Conservation (phyloP, 1,139 yeast species). For the Candida pseudoviswanathii region DNA sequence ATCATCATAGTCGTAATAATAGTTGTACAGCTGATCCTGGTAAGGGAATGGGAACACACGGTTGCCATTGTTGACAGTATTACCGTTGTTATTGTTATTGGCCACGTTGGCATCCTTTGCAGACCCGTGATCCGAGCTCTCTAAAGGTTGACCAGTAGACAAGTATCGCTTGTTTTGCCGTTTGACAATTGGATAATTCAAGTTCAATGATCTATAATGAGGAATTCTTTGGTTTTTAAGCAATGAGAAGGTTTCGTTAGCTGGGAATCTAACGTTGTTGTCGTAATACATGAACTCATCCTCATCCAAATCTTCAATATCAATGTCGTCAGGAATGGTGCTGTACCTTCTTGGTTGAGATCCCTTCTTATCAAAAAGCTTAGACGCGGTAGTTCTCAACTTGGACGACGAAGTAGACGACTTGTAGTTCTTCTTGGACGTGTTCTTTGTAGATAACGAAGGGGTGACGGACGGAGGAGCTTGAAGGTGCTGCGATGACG, state of each 20-base stretch:
- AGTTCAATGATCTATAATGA: constrained; percentile 46
- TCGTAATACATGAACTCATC: constrained; percentile 56
- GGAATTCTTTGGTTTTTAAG: constrained; percentile 37
- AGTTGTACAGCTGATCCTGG: constrained; percentile 32
- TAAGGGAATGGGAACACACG: constrained; percentile 59
- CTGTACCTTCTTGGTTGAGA: constrained; percentile 73
- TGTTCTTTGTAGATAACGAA: constrained; percentile 28
- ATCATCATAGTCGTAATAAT: constrained; percentile 44
- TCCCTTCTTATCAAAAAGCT: constrained; percentile 69
- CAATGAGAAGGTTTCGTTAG: constrained; percentile 36
- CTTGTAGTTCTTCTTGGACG: constrained; percentile 29
- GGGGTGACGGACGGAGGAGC: constrained; percentile 10
- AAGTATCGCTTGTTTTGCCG: constrained; percentile 40
- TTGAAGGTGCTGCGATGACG: constrained; percentile 4
- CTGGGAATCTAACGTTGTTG: constrained; percentile 21
- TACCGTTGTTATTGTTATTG: constrained; percentile 10
- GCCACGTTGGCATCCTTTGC: constrained; percentile 11
- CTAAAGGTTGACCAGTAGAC: constrained; percentile 34
- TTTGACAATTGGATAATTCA: constrained; percentile 32
- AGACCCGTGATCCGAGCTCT: constrained; percentile 10
- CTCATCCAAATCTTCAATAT: constrained; percentile 60
- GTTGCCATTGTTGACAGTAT: constrained; percentile 22
- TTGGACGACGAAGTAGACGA: constrained; percentile 40
- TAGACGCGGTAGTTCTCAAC: constrained; percentile 68
- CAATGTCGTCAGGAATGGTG: constrained; percentile 68